Evolutionary conservation across 306 rosid genomes (phyloP).

Genomic region (Cajanus cajan): DNA sequence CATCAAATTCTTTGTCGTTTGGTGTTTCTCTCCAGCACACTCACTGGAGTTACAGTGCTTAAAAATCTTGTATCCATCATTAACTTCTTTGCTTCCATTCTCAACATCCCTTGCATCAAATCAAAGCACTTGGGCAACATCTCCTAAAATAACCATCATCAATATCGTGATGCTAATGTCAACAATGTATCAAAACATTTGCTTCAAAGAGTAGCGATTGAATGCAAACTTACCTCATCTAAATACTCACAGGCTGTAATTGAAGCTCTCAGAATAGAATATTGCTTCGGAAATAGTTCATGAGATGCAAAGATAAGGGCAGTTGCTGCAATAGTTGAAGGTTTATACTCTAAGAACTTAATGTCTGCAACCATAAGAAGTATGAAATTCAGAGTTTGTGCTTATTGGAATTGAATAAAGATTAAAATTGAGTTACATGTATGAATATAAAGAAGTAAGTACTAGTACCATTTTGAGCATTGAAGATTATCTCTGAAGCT

Average conservation of each 20-base stretch:
- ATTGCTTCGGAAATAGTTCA: conserved; percentile 47
- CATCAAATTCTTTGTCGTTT: conserved; percentile 46
- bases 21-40: conserved; percentile 47
- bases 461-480: conserved; percentile 63
- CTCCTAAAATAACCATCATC: conserved; percentile 45
- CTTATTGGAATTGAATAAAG: neutral
- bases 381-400: neutral
- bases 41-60: conserved; percentile 47
- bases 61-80: conserved; percentile 24
- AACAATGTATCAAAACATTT: neutral
- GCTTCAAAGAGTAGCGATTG: neutral
- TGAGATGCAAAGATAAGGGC: conserved; percentile 52
- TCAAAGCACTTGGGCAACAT: conserved; percentile 46
- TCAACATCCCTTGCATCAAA: conserved; percentile 44
- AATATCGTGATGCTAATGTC: neutral
- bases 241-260: conserved; percentile 47
- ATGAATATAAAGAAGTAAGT: neutral
- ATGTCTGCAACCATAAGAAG: conserved; percentile 46
- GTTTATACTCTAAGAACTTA: conserved; percentile 52
- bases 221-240: conserved; percentile 46
- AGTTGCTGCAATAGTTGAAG: conserved; percentile 70
- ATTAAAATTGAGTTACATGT: neutral
- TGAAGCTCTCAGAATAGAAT: conserved; percentile 40
- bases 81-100: conserved; percentile 31
- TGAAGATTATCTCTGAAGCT: conserved; percentile 64